Evolutionary conservation across 495 filamentous ascomycete species (phyloP).

Genomic region (Penicillium malachiteum): DNA sequence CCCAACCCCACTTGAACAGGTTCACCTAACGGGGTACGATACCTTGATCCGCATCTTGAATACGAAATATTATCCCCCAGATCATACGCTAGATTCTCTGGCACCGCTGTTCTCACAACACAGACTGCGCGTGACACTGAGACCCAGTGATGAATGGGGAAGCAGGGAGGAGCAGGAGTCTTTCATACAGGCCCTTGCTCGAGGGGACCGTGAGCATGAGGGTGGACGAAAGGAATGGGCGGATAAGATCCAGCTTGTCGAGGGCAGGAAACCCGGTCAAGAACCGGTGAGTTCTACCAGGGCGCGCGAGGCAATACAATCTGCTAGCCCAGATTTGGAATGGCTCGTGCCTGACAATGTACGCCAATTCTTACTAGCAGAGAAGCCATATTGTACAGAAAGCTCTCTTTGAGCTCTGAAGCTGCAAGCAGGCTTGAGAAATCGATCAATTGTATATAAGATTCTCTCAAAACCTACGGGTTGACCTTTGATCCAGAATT

Average conservation of each 20-base stretch:
- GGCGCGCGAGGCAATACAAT: constrained; percentile 63
- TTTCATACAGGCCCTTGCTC: constrained; percentile 54
- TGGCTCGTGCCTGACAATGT: constrained; percentile 65
- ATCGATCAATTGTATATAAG: background rate
- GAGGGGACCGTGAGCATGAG: constrained; percentile 50
- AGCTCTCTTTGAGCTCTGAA: constrained; percentile 1
- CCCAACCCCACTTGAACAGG: constrained; percentile 50
- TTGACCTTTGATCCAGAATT: background rate
- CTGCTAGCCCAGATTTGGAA: constrained; percentile 55
- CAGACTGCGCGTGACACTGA: constrained; percentile 67
- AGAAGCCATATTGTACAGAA: constrained; percentile 33
- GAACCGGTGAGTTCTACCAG: constrained; percentile 73
- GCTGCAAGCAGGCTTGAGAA: too few relatives aligned
- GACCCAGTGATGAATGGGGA: constrained; percentile 69
- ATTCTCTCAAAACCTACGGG: background rate
- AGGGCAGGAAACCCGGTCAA: constrained; percentile 54
- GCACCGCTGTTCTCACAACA: constrained; percentile 68
- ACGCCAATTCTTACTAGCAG: constrained; percentile 52
- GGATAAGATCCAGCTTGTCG: constrained; percentile 65
- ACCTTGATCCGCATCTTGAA: constrained; percentile 82
- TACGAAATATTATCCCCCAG: constrained; percentile 75
- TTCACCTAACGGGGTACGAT: constrained; percentile 85
- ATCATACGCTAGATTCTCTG: constrained; percentile 55
- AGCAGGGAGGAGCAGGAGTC: constrained; percentile 54
- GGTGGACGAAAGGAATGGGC: constrained; percentile 69